A percentile compares a stretch with the other conserved stretches of the same genome.
Evolutionary conservation across 2,329 filamentous ascomycete genomes (phyloP).

Genomic region (Phialocephala subalpina): DNA sequence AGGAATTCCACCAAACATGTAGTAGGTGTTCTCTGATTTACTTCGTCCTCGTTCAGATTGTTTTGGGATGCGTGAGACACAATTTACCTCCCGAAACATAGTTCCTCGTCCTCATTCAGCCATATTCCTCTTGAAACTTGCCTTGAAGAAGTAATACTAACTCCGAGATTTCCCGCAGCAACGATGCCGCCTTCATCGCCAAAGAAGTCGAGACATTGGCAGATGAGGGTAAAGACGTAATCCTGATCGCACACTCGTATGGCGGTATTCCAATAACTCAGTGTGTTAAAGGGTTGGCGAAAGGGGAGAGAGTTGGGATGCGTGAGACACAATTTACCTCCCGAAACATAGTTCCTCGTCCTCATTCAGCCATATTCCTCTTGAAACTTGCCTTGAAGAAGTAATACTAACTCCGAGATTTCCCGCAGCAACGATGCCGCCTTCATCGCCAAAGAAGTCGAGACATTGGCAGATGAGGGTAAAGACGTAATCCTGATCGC

Average conservation of each 20-base stretch:
- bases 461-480: conserved; percentile 40
- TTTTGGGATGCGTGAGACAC: too few relatives aligned
- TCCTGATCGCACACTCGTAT: conserved; percentile 51
- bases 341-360: too few relatives aligned
- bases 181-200: conserved; percentile 48
- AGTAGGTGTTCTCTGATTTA: too few relatives aligned
- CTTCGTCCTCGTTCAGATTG: too few relatives aligned
- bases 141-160: too few relatives aligned
- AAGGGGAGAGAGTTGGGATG: conserved; percentile 44
- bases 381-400: too few relatives aligned
- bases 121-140: too few relatives aligned
- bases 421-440: conserved; percentile 50
- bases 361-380: too few relatives aligned
- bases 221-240: conserved; percentile 47
- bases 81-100: too few relatives aligned
- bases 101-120: too few relatives aligned
- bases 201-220: conserved; percentile 39
- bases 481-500: conserved; percentile 49
- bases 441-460: conserved; percentile 43
- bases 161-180: too few relatives aligned
- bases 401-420: too few relatives aligned
- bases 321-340: conserved; percentile 50
- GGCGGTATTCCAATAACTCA: conserved; percentile 46
- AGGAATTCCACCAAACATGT: conserved; percentile 39
- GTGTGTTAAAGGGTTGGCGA: conserved; percentile 46